These are phyloP conservation scores for Parsonsia alboflavescens DNA, from an alignment of 257 asterid genomes.

Conservation along the genomic window DNA sequence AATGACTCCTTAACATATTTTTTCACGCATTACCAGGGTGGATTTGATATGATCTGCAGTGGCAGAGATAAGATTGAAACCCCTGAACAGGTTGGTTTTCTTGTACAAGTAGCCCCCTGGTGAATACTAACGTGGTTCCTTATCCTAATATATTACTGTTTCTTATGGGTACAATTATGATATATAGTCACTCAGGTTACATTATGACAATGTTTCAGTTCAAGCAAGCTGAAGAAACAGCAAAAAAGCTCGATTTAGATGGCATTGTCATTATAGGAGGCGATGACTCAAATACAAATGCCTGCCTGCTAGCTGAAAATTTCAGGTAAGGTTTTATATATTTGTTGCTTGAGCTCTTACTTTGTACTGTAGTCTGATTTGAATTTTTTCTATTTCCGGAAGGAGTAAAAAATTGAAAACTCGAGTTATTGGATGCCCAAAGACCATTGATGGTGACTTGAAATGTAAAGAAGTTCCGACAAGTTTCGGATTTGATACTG, in stretches of 20 bases:
- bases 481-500: constrained; percentile 98
- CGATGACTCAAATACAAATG: constrained; percentile 93
- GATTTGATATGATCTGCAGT: constrained; percentile 98
- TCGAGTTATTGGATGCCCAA: constrained; percentile 94
- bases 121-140: background rate
- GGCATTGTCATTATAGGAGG: constrained; percentile 97
- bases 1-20: background rate
- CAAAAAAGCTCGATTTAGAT: constrained; percentile 83
- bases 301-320: constrained; percentile 93
- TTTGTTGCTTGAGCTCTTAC: background rate
- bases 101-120: constrained; percentile 1
- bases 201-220: constrained; percentile 45
- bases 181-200: constrained; percentile 4
- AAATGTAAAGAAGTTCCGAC: constrained; percentile 91
- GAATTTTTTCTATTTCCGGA: constrained; percentile 21
- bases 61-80: constrained; percentile 99
- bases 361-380: background rate
- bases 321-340: constrained; percentile 34
- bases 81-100: constrained; percentile 68
- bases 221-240: constrained; percentile 91
- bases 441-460: constrained; percentile 97
- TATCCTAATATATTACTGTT: background rate
- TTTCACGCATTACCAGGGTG: constrained; percentile 54
- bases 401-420: constrained; percentile 82
- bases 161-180: background rate